A percentile compares a stretch with the other conserved stretches of the same genome.
phyloP scores from a whole-genome alignment of 345 rosid genomes.

The Boechera retrofracta region DNA sequence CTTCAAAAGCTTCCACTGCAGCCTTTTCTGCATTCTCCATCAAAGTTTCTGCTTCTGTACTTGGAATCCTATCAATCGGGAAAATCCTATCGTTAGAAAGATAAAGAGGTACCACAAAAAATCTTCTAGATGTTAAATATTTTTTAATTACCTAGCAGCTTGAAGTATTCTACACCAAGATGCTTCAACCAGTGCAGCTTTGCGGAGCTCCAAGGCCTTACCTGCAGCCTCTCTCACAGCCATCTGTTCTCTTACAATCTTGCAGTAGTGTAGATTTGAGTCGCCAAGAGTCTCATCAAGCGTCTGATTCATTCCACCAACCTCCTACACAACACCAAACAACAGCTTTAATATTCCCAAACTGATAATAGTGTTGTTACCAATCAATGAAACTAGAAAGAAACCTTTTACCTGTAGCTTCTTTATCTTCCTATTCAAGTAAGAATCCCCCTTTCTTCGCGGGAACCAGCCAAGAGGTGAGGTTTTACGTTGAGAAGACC shows the following conservation, averaged over 20 bases:
- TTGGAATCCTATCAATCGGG: slow-evolving; percentile 60
- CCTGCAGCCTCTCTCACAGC: slow-evolving; percentile 90
- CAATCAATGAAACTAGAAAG: slow-evolving; percentile 1
- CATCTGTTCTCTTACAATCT: slow-evolving; percentile 87
- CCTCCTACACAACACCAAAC: slow-evolving; percentile 63
- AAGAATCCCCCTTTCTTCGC: slow-evolving; percentile 78
- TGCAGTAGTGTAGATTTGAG: slow-evolving; percentile 89
- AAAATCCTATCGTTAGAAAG: background rate
- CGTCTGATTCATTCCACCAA: slow-evolving; percentile 85
- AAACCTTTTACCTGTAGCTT: slow-evolving; percentile 73
- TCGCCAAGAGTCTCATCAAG: slow-evolving; percentile 90
- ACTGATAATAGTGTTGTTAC: background rate
- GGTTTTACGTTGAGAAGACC: slow-evolving; percentile 77
- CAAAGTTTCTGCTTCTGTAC: slow-evolving; percentile 72
- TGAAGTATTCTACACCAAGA: slow-evolving; percentile 91
- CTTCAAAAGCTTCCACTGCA: slow-evolving; percentile 85
- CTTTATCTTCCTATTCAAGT: slow-evolving; percentile 81
- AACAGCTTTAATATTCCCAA: background rate
- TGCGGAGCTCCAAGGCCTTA: slow-evolving; percentile 84
- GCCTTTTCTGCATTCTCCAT: slow-evolving; percentile 70
- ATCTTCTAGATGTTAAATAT: background rate
- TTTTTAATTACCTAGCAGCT: slow-evolving; percentile 74
- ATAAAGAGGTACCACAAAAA: background rate
- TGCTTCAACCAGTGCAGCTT: slow-evolving; percentile 91
- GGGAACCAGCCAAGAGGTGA: slow-evolving; percentile 92